Evolutionary conservation across 75 land plant species (phyloP).

Genomic region (Cryptomeria japonica): DNA sequence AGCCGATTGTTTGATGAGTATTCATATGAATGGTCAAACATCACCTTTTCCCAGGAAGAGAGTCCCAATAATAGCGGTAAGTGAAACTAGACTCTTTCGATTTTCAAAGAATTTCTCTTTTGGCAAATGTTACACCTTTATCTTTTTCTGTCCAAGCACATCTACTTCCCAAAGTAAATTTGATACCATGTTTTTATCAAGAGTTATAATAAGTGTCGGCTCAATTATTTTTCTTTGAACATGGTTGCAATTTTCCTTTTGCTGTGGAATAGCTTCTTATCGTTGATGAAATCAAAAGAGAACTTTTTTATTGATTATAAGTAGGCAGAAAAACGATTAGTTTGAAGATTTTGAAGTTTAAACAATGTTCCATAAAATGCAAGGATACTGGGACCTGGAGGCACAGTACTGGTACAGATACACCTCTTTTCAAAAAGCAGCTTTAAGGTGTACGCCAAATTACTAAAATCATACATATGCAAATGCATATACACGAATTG

Average conservation of each 20-base stretch:
- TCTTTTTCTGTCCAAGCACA: background rate
- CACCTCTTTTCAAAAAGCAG: background rate
- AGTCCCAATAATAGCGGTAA: conserved; percentile 61
- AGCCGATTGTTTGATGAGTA: background rate
- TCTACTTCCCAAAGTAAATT: background rate
- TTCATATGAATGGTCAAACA: background rate
- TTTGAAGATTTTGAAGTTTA: background rate
- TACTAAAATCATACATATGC: background rate
- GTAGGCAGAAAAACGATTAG: background rate
- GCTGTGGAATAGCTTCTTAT: background rate
- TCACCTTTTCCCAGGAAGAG: conserved; percentile 10
- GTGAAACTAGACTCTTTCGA: background rate
- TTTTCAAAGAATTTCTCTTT: background rate
- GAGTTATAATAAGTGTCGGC: background rate
- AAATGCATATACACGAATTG: background rate
- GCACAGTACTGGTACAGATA: background rate
- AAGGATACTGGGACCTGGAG: background rate
- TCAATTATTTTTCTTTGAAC: background rate
- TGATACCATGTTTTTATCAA: background rate
- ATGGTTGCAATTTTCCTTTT: background rate
- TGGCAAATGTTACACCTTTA: background rate
- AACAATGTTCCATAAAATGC: background rate
- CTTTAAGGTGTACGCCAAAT: background rate
- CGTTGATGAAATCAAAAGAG: background rate
- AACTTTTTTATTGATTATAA: background rate